Percentiles rank a stretch among this genome's conserved stretches.
phyloP scores from a whole-genome alignment of 805 yeast species.

The Kluyveromyces nonfermentans region DNA sequence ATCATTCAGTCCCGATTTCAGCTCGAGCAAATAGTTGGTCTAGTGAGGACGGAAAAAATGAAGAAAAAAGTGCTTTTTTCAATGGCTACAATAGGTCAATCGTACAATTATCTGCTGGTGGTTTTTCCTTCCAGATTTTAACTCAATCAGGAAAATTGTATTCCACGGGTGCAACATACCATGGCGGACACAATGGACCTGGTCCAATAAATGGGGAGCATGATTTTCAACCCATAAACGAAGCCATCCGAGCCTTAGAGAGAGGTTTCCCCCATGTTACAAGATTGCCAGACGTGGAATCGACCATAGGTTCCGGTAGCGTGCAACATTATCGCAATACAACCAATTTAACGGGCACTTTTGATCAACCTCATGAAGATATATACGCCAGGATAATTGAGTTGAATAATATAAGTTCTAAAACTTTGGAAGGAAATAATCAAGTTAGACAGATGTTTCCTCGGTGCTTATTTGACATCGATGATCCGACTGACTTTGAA shows the following conservation, averaged over 20 bases:
- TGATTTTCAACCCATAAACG: constrained; percentile 30
- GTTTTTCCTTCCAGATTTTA: constrained; percentile 52
- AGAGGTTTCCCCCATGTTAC: constrained; percentile 12
- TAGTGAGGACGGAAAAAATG: background rate
- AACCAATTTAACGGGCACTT: constrained; percentile 4
- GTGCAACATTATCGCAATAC: constrained; percentile 2
- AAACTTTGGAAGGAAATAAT: constrained; percentile 19
- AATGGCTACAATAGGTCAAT: constrained; percentile 12
- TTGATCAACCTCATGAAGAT: constrained; percentile 19
- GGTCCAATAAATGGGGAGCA: constrained; percentile 29
- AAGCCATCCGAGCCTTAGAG: constrained; percentile 18
- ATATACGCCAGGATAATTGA: constrained; percentile 20
- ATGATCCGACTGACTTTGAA: constrained; percentile 7
- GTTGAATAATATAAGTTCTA: constrained; percentile 13
- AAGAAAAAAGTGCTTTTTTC: constrained; percentile 3
- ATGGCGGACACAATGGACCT: constrained; percentile 34
- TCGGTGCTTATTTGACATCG: constrained; percentile 19
- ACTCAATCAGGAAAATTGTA: constrained; percentile 47
- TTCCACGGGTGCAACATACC: constrained; percentile 40
- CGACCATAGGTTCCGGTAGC: background rate
- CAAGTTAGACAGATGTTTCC: constrained; percentile 24
- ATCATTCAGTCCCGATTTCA: constrained; percentile 1
- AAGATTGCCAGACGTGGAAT: background rate
- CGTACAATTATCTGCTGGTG: constrained; percentile 45
- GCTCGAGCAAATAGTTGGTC: constrained; percentile 5